Percentiles rank a stretch among this genome's conserved stretches.
phyloP scores from a whole-genome alignment of 768 basidiomycete genomes.

The Tephrocybe sp. region DNA sequence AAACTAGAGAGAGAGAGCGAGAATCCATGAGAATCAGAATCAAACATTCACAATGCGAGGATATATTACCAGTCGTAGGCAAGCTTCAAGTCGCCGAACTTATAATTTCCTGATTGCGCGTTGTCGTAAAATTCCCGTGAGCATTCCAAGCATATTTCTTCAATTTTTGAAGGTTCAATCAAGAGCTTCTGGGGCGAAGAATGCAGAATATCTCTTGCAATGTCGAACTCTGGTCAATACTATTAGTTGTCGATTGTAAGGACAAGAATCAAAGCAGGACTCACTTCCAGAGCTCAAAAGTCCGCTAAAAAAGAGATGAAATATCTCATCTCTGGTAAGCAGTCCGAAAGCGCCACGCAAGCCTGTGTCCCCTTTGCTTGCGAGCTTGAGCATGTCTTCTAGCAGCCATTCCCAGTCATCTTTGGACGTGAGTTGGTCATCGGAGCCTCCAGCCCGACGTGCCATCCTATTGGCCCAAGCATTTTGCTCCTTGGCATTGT shows the following conservation, averaged over 20 bases:
- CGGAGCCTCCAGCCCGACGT: conserved; percentile 55
- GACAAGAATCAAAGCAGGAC: conserved; percentile 30
- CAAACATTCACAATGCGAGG: neutral
- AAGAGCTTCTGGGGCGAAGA: conserved; percentile 45
- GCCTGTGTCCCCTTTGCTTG: conserved; percentile 57
- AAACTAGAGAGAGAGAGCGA: conserved; percentile 59
- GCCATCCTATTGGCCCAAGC: conserved; percentile 88
- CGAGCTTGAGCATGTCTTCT: conserved; percentile 87
- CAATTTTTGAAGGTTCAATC: conserved; percentile 50
- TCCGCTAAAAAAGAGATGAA: conserved; percentile 83
- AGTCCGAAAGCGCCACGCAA: conserved; percentile 79
- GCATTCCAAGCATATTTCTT: conserved; percentile 76
- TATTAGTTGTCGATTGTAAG: neutral
- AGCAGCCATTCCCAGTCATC: conserved; percentile 87
- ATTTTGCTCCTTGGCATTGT: conserved; percentile 65
- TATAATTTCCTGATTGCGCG: conserved; percentile 87
- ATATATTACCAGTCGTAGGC: conserved; percentile 88
- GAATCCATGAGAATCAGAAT: neutral
- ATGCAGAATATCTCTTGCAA: conserved; percentile 61
- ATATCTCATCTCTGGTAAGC: conserved; percentile 66
- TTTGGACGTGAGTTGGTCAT: conserved; percentile 51
- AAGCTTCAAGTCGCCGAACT: conserved; percentile 91
- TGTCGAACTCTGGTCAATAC: conserved; percentile 50
- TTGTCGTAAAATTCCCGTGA: conserved; percentile 96
- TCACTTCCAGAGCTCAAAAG: conserved; percentile 84